A percentile compares a stretch with the other conserved stretches of the same genome.
These are phyloP conservation scores for Aphanomyces cochlioides DNA, from an alignment of 352 stramenopile species.

Conservation along the genomic window DNA sequence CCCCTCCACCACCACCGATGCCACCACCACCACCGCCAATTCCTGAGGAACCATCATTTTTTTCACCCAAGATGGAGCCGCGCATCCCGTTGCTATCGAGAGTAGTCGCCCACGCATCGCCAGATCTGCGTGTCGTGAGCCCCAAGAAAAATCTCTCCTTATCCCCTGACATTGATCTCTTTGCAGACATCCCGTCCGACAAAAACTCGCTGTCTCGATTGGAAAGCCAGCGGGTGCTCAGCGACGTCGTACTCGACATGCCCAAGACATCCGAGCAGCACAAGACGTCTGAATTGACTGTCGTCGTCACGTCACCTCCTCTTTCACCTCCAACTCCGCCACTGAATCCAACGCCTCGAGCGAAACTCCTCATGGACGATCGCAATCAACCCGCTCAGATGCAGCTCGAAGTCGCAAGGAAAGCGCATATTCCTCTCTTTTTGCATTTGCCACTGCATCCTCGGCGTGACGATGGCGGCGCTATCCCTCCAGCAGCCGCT, in stretches of 20 bases:
- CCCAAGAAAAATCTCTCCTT: not conserved
- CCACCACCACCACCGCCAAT: not conserved
- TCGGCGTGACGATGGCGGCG: conserved; percentile 41
- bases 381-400: conserved; percentile 71
- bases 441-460: conserved; percentile 85
- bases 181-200: conserved; percentile 21
- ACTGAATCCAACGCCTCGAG: not conserved
- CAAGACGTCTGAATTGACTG: too few relatives aligned
- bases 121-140: too few relatives aligned
- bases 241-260: conserved; percentile 10
- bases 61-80: too few relatives aligned
- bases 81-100: too few relatives aligned
- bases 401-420: conserved; percentile 79
- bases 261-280: not conserved
- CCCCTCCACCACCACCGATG: not conserved
- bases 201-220: conserved; percentile 4
- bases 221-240: conserved; percentile 7
- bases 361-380: conserved; percentile 6
- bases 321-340: not conserved
- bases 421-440: conserved; percentile 79
- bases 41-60: not conserved
- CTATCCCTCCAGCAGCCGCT: conserved; percentile 25
- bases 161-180: conserved; percentile 25
- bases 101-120: not conserved
- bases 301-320: not conserved